Conservation (phyloP, 2,329 filamentous ascomycete species). For the Coniella lustricola region DNA sequence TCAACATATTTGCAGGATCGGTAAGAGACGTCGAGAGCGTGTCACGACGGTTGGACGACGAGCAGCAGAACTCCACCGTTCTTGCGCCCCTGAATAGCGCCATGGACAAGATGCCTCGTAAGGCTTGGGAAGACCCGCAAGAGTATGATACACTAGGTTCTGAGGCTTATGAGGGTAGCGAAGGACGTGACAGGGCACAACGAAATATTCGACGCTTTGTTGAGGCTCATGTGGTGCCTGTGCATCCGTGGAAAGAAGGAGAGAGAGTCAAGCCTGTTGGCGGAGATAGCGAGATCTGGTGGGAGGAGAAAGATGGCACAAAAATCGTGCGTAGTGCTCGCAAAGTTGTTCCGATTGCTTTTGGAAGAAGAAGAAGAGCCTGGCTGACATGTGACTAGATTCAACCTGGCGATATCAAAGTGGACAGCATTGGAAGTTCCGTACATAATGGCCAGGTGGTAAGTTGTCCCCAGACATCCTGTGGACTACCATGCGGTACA, state of each 20-base stretch:
- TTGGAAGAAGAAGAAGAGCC: background rate
- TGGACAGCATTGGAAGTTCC: slow-evolving; percentile 64
- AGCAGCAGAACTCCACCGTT: slow-evolving; percentile 66
- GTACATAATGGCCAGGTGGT: slow-evolving; percentile 83
- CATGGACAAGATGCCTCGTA: slow-evolving; percentile 69
- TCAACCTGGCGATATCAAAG: slow-evolving; percentile 73
- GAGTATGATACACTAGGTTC: slow-evolving; percentile 65
- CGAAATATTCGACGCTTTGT: slow-evolving; percentile 75
- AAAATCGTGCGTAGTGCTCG: slow-evolving; percentile 48
- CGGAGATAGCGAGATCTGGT: slow-evolving; percentile 62
- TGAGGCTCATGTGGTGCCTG: slow-evolving; percentile 72
- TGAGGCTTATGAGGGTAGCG: slow-evolving; percentile 66
- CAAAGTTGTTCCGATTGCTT: background rate
- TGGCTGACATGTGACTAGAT: slow-evolving; percentile 38
- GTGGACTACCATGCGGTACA: no score
- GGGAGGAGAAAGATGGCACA: slow-evolving; percentile 64
- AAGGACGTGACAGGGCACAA: slow-evolving; percentile 69
- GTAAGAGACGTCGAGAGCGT: slow-evolving; percentile 68
- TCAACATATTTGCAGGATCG: slow-evolving; percentile 80
- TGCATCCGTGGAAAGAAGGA: slow-evolving; percentile 66
- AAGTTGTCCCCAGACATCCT: slow-evolving; percentile 21
- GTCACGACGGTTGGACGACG: slow-evolving; percentile 60
- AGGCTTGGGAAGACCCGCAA: slow-evolving; percentile 74
- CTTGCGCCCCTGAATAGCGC: slow-evolving; percentile 81
- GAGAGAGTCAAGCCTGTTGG: slow-evolving; percentile 62